Base-by-base conservation (phyloP, 108 stramenopile genomes). In the Skeletonema potamos region DNA sequence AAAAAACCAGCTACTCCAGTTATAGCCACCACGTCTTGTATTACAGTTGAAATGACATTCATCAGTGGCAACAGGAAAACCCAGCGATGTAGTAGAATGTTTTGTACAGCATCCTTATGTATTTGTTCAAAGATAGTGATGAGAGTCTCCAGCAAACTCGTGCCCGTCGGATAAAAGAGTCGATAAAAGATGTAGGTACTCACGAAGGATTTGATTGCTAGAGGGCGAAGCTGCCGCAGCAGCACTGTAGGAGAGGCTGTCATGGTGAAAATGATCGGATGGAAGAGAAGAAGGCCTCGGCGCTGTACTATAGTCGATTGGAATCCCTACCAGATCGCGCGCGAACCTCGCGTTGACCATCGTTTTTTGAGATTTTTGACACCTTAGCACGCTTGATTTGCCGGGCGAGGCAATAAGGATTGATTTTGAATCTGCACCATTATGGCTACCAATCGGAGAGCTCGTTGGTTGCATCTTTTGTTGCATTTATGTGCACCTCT, bases 21-120 rank as follows among this genome's bases (percentile, higher is more conserved):
- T 44, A 62, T 37, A 27, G 61, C 61, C 39, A 62, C 61, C 24
- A 62, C 41, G n/a, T 62, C 61, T 27, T 62, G 34, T 20, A 37
- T 27, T 13, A 62, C 15, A 27, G 61, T 44, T 20, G 61, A 62
- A 62, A 44, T 62, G 15, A 62, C 4, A 20, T 44, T 37, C 33
- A 44, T 20, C 9, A 62, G 18, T 10, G 13, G 27, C 17, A 27
- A n/a, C 12, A 56, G 0, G 26, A 56, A 27, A 56, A 2, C 24
- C 27, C 55, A 27, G 12, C n/a, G 27, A 56, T 56, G 15, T 2
- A 56, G 24, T 56, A 8, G 55, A 56, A 10, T n/a, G 55, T 17
- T 56, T 2, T 26, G 10, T 9, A 13, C 2, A 56, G 24, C 55
- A 26, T 56, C 11, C 18, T 41, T 15, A 37, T 43, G 39, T 20